Conservation (phyloP, 768 basidiomycete species). For the Termitomyces sp. region DNA sequence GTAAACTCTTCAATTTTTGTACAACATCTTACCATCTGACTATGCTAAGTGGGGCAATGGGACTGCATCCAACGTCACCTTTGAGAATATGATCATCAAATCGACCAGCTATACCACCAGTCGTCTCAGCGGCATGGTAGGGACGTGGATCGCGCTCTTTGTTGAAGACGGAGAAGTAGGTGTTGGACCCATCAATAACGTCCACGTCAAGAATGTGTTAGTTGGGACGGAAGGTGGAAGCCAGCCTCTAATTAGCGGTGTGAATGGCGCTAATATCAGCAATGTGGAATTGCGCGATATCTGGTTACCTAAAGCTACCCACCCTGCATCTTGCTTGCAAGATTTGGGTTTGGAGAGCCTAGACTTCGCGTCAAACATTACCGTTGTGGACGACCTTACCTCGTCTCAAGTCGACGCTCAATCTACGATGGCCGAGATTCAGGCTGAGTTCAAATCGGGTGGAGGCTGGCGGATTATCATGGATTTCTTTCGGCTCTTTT, state of each 20-base stretch:
- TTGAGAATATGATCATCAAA: slow-evolving; percentile 15
- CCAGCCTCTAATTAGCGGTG: slow-evolving; percentile 9
- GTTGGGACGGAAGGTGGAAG: slow-evolving; percentile 7
- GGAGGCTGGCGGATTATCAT: too few species aligned
- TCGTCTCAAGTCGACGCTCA: neutral
- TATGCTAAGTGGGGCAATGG: slow-evolving; percentile 10
- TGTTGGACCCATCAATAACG: slow-evolving; percentile 12
- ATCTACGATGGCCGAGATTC: neutral
- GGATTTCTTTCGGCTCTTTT: neutral
- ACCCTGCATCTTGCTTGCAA: slow-evolving; percentile 1
- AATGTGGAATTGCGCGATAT: slow-evolving; percentile 11
- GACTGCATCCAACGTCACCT: slow-evolving; percentile 10
- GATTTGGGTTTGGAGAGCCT: slow-evolving; percentile 4
- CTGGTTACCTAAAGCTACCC: slow-evolving; percentile 2
- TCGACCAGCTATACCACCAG: slow-evolving; percentile 10
- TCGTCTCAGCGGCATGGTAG: slow-evolving; percentile 11
- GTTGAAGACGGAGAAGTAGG: slow-evolving; percentile 14
- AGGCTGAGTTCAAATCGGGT: neutral
- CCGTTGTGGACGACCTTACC: slow-evolving; percentile 1
- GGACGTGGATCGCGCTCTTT: slow-evolving; percentile 12
- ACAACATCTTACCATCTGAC: neutral
- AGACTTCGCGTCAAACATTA: slow-evolving; percentile 9
- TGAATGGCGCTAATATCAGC: slow-evolving; percentile 6
- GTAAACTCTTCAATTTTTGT: neutral
- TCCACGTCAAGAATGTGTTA: slow-evolving; percentile 11